Base-by-base conservation (phyloP, 2,329 filamentous ascomycete species). In the Nemania diffusa region DNA sequence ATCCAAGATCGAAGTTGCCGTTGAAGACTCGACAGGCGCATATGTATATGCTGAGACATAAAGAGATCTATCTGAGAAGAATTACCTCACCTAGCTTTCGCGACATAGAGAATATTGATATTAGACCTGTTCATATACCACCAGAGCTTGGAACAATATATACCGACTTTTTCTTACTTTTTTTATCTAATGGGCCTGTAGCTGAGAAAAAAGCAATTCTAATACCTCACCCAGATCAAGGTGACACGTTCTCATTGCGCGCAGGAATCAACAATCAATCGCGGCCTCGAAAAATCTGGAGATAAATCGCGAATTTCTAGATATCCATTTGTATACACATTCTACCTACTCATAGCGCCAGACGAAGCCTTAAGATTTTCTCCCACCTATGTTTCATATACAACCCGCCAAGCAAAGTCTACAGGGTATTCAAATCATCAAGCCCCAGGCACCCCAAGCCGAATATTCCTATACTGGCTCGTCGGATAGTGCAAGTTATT, bases 21-120 rank as follows among this genome's bases (percentile, higher is more conserved):
- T 98, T 13, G 89, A 91, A 80, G 92, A 97, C 78, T 90, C 91
- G 15, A 89, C 90, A 37, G 90, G 92, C 27, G 85, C 88, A 20
- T 97, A 97, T 79, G 85, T 88, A 76, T 97, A 93, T 80, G 82
- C 83, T 57, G 91, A 93, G 85, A 93, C 91, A 65, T 93, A 79
- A 81, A 58, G 2, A 22, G 27, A 32, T 4, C 2, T 4, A 24
- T 46, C 29, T 46, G 27, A 24, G 57, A 32, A 61, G 29, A 32
- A 42, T 9, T 27, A 42, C 55, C 34, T 22, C 6, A 48, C 60
- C 20, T 51, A 57, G 34, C 37, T 46, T 27, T 17, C 40, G 29
- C 17, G 7, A 24, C 27, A 26, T 34, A 55, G 11, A 60, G n/a
- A 40, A 27, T 58, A 15, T 20, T 8, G 8, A 48, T 57, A 27